Conservation (phyloP, 2,329 filamentous ascomycete genomes). For the Diaporthe citrichinensis region DNA sequence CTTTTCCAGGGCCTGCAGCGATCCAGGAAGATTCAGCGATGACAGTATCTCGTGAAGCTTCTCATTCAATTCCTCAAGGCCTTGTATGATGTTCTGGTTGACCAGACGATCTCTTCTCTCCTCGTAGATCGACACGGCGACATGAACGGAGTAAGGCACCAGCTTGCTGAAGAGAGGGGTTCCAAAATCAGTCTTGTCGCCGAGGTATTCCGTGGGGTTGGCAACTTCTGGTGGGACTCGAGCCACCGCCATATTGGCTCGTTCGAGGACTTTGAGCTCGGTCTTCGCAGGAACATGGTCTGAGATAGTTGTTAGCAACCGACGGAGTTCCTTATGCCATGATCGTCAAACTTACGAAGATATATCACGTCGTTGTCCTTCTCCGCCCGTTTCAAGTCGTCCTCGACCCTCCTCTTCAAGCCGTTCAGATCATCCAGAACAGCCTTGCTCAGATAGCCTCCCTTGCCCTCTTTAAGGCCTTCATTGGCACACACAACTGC, state of each 20-base stretch:
- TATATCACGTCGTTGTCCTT: conserved; percentile 98
- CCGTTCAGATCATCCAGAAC: conserved; percentile 87
- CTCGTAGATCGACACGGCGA: conserved; percentile 95
- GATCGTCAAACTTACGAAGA: conserved; percentile 69
- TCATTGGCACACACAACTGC: conserved; percentile 87
- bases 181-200: conserved; percentile 85
- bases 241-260: conserved; percentile 88
- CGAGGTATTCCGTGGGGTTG: conserved; percentile 84
- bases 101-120: conserved; percentile 92
- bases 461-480: conserved; percentile 84
- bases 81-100: conserved; percentile 87
- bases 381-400: conserved; percentile 92
- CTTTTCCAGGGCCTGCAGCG: conserved; percentile 94
- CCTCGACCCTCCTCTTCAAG: conserved; percentile 84
- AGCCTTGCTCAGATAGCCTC: conserved; percentile 81
- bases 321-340: not conserved
- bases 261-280: conserved; percentile 86
- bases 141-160: conserved; percentile 94
- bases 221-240: conserved; percentile 86
- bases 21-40: conserved; percentile 90
- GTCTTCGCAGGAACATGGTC: conserved; percentile 88
- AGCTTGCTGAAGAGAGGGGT: conserved; percentile 89
- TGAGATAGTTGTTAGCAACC: conserved; percentile 53
- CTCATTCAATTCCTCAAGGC: conserved; percentile 85
- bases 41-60: conserved; percentile 84